A percentile compares a stretch with the other conserved stretches of the same genome.
phyloP scores from a whole-genome alignment of 139 green algal species.

The Mesostigma viride region DNA sequence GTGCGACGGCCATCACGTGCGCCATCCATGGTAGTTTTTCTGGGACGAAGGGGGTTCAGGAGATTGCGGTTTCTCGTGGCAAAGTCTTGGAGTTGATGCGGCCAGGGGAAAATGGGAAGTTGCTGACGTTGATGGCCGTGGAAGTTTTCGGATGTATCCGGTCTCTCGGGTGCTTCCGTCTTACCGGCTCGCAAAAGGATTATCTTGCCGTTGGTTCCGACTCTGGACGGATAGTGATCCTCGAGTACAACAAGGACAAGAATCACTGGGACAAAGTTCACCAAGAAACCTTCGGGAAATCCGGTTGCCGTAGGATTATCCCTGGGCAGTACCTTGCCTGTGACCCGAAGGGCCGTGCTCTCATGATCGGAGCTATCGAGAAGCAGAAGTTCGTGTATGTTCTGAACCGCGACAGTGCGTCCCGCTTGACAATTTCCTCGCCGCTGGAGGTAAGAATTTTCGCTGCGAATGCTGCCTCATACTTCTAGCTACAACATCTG shows the following conservation, averaged over 20 bases:
- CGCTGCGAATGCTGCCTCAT: no score
- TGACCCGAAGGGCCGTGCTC: slow-evolving; percentile 88
- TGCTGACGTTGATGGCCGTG: slow-evolving; percentile 41
- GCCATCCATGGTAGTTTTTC: slow-evolving; percentile 71
- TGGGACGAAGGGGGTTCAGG: slow-evolving; percentile 74
- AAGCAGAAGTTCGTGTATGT: slow-evolving; percentile 99
- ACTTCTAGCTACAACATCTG: no score
- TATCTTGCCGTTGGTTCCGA: slow-evolving; percentile 86
- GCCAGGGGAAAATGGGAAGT: slow-evolving; percentile 68
- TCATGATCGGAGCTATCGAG: slow-evolving; percentile 84
- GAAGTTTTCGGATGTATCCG: slow-evolving; percentile 85
- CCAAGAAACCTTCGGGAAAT: slow-evolving; percentile 94
- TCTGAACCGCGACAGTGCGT: slow-evolving; percentile 83
- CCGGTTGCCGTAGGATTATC: slow-evolving; percentile 82
- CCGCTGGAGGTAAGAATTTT: slow-evolving; percentile 60
- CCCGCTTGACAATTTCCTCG: slow-evolving; percentile 91
- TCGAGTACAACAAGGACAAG: slow-evolving; percentile 79
- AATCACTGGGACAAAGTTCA: slow-evolving; percentile 80
- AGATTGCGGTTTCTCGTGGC: slow-evolving; percentile 80
- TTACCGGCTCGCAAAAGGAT: slow-evolving; percentile 72
- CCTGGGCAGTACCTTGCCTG: slow-evolving; percentile 73
- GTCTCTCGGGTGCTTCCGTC: slow-evolving; percentile 72
- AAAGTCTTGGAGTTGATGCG: slow-evolving; percentile 91
- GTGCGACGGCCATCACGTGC: slow-evolving; percentile 18
- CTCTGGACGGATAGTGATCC: slow-evolving; percentile 84